phyloP scores from a whole-genome alignment of 352 stramenopile species.

The Phytopythium aichiense region DNA sequence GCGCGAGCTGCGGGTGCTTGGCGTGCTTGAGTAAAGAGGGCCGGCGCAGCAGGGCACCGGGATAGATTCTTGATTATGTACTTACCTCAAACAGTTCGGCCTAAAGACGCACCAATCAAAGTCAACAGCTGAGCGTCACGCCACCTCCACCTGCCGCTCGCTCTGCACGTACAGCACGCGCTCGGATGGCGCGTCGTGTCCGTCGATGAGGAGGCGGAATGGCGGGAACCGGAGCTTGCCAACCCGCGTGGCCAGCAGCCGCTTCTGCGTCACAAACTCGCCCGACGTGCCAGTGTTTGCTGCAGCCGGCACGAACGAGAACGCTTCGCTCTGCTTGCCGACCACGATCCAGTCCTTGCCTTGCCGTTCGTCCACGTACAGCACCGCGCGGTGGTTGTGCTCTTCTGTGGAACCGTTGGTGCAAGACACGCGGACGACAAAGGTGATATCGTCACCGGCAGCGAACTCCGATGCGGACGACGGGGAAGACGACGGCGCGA shows the following conservation, averaged over 20 bases:
- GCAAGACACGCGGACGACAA: slow-evolving; percentile 33
- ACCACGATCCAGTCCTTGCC: slow-evolving; percentile 67
- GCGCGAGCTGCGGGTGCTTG: slow-evolving; percentile 46
- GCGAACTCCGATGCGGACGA: slow-evolving; percentile 14
- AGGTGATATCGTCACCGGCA: slow-evolving; percentile 40
- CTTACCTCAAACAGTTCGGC: not conserved
- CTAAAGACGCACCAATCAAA: not conserved
- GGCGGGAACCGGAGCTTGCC: slow-evolving; percentile 46
- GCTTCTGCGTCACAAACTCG: slow-evolving; percentile 37
- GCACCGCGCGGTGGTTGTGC: slow-evolving; percentile 12
- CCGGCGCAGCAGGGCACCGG: not conserved
- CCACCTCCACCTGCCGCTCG: slow-evolving; percentile 31
- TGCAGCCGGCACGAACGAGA: slow-evolving; percentile 17
- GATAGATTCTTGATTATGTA: not conserved
- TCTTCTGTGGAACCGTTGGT: slow-evolving; percentile 8
- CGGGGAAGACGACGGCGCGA: not conserved
- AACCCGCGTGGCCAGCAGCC: slow-evolving; percentile 38
- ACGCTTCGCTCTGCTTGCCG: slow-evolving; percentile 53
- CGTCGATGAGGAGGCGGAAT: slow-evolving; percentile 37
- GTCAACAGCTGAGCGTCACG: not conserved
- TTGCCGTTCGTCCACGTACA: slow-evolving; percentile 49
- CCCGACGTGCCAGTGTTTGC: slow-evolving; percentile 3
- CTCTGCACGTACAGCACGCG: slow-evolving; percentile 38
- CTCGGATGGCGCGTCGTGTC: slow-evolving; percentile 13
- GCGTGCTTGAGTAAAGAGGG: slow-evolving; percentile 29